Percentiles rank a stretch among this genome's conserved stretches.
phyloP scores from a whole-genome alignment of 441 rosid genomes.

The Jatropha podagrica region DNA sequence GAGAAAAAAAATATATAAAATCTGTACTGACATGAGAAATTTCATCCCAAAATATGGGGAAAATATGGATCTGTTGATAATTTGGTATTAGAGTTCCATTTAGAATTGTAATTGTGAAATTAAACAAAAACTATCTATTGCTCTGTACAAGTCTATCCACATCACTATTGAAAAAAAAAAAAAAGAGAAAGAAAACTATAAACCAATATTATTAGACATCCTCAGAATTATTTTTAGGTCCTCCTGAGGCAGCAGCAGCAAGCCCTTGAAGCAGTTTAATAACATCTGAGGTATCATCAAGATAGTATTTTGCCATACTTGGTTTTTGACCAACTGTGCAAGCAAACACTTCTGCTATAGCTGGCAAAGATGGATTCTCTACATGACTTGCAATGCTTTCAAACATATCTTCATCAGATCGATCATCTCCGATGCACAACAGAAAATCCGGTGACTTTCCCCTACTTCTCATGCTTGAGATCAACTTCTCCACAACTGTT shows the following conservation, averaged over 20 bases:
- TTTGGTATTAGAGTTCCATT: constrained; percentile 5
- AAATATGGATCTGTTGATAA: constrained; percentile 17
- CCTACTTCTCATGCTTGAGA: constrained; percentile 42
- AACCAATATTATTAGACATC: background rate
- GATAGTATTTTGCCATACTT: constrained; percentile 81
- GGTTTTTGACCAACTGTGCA: constrained; percentile 89
- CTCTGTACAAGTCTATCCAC: constrained; percentile 33
- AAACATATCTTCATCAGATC: constrained; percentile 84
- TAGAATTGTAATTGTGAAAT: constrained; percentile 17
- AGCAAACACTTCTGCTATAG: constrained; percentile 56
- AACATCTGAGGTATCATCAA: constrained; percentile 63
- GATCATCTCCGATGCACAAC: constrained; percentile 82
- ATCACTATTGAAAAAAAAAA: background rate
- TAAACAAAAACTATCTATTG: background rate
- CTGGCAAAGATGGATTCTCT: constrained; percentile 37
- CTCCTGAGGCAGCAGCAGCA: constrained; percentile 40
- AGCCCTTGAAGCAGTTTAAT: constrained; percentile 56
- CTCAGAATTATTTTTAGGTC: constrained; percentile 22
- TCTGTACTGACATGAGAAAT: background rate
- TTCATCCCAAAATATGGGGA: background rate
- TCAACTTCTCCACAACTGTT: constrained; percentile 52
- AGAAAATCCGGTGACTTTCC: constrained; percentile 64
- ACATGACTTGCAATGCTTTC: constrained; percentile 53
- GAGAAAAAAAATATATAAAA: too few relatives aligned
- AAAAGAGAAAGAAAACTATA: background rate